Percentiles rank a stretch among this genome's conserved stretches.
Conservation (phyloP, 768 basidiomycete genomes). For the Tephrocybe sp. region DNA sequence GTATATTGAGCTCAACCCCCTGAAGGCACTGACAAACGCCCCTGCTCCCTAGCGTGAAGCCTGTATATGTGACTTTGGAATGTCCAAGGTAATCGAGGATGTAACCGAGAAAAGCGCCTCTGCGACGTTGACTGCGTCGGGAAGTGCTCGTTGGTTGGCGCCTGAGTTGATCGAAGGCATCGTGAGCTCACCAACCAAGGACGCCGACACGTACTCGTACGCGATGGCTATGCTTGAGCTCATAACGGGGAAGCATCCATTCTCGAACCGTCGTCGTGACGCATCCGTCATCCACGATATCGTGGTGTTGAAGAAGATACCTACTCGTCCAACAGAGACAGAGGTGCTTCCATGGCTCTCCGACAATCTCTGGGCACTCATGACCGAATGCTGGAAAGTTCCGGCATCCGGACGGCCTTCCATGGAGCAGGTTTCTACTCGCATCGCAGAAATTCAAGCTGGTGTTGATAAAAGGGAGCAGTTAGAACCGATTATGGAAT, state of each 20-base stretch:
- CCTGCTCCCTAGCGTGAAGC: conserved; percentile 42
- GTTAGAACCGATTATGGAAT: conserved; percentile 5
- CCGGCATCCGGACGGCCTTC: conserved; percentile 36
- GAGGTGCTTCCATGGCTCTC: conserved; percentile 37
- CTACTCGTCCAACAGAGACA: conserved; percentile 40
- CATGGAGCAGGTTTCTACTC: conserved; percentile 36
- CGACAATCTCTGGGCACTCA: conserved; percentile 46
- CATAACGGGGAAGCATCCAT: conserved; percentile 53
- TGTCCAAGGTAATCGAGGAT: conserved; percentile 61
- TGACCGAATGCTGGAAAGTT: conserved; percentile 48
- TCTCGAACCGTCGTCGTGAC: conserved; percentile 48
- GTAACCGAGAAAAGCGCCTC: conserved; percentile 50
- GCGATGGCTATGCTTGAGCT: conserved; percentile 63
- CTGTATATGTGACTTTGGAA: conserved; percentile 63
- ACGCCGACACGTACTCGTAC: conserved; percentile 57
- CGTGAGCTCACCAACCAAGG: conserved; percentile 39
- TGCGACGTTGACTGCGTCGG: conserved; percentile 45
- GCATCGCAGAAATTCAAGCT: conserved; percentile 22
- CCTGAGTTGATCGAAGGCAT: conserved; percentile 56
- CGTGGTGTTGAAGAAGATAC: conserved; percentile 33
- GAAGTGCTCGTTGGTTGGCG: conserved; percentile 59
- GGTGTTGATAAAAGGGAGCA: background rate
- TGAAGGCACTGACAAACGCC: background rate
- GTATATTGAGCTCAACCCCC: conserved; percentile 2
- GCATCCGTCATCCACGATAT: conserved; percentile 50